Evolutionary conservation across 805 yeast genomes (phyloP).

Genomic region (Schwanniomyces vanrijiae): DNA sequence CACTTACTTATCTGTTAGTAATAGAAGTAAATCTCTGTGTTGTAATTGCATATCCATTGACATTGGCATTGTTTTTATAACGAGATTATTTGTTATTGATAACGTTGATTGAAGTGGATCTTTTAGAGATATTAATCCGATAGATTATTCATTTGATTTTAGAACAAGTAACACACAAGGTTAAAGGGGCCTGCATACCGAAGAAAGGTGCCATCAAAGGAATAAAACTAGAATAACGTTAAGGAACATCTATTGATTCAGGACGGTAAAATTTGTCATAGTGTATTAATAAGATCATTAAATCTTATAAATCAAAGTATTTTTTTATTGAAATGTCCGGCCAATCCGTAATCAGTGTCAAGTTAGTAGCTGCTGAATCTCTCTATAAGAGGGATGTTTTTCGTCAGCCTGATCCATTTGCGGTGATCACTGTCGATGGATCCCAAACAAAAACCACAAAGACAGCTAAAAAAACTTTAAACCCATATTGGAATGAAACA

Average conservation of each 20-base stretch:
- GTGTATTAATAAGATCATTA: background rate
- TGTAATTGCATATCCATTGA: background rate
- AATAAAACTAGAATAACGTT: background rate
- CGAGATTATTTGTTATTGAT: background rate
- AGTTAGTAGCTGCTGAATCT: slow-evolving; percentile 93
- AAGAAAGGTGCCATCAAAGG: background rate
- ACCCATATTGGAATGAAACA: slow-evolving; percentile 97
- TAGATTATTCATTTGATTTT: background rate
- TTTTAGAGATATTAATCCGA: background rate
- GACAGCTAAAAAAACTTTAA: slow-evolving; percentile 88
- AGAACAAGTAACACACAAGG: background rate
- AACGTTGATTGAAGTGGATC: background rate
- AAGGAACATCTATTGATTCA: background rate
- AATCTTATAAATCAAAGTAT: background rate
- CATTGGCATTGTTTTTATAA: background rate
- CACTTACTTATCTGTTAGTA: background rate
- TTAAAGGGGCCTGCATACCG: background rate
- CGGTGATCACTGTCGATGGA: slow-evolving; percentile 96
- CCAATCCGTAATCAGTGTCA: slow-evolving; percentile 50
- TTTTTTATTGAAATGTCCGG: slow-evolving; percentile 3
- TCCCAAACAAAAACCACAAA: slow-evolving; percentile 93
- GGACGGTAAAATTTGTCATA: background rate
- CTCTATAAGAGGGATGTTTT: slow-evolving; percentile 93
- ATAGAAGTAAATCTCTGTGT: background rate
- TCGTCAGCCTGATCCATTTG: slow-evolving; percentile 97